phyloP scores from a whole-genome alignment of 768 basidiomycete species.

The Phlebiopsis flavidoalba region DNA sequence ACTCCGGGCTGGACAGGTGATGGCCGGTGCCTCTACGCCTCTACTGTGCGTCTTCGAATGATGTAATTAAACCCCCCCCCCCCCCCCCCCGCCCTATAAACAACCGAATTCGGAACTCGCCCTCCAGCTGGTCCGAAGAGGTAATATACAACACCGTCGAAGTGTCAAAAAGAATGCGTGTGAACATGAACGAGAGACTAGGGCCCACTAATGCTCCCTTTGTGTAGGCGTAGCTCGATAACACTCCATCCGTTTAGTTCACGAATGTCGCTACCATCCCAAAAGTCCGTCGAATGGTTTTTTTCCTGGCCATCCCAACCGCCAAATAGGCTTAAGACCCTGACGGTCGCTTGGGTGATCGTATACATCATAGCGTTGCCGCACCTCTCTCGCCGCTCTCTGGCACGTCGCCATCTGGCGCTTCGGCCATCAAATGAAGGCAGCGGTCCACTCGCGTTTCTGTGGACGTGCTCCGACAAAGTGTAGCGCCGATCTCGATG shows the following conservation, averaged over 20 bases:
- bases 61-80: no score
- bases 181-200: slow-evolving; percentile 69
- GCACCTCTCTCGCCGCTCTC: slow-evolving; percentile 57
- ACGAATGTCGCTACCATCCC: slow-evolving; percentile 58
- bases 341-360: slow-evolving; percentile 53
- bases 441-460: slow-evolving; percentile 59
- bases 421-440: slow-evolving; percentile 52
- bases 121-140: slow-evolving; percentile 64
- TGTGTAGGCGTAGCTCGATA: slow-evolving; percentile 51
- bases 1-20: slow-evolving; percentile 1
- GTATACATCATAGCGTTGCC: slow-evolving; percentile 83
- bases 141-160: slow-evolving; percentile 66
- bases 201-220: slow-evolving; percentile 61
- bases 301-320: slow-evolving; percentile 76
- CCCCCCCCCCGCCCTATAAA: no score
- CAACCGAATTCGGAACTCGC: slow-evolving; percentile 27
- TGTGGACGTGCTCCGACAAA: slow-evolving; percentile 53
- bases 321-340: slow-evolving; percentile 74
- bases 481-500: slow-evolving; percentile 52
- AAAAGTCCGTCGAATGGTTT: slow-evolving; percentile 72
- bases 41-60: background rate
- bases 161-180: slow-evolving; percentile 77
- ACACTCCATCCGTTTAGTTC: slow-evolving; percentile 52
- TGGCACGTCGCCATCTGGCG: slow-evolving; percentile 65
- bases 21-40: background rate